These are phyloP conservation scores for Starmera dryadoides DNA, from an alignment of 805 yeast species.

Conservation along the genomic window DNA sequence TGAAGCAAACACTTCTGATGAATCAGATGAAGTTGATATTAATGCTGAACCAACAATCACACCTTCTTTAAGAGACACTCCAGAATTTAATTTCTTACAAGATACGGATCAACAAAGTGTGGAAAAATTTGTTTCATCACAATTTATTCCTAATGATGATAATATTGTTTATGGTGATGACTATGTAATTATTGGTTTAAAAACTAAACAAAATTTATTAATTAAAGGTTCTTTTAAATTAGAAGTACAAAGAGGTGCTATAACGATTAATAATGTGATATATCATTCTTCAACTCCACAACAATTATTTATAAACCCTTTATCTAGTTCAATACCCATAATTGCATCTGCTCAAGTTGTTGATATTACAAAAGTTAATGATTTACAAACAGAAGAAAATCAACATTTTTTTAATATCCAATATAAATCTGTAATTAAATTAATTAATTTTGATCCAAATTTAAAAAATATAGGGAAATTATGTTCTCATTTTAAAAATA, in stretches of 20 bases:
- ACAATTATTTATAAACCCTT: conserved; percentile 29
- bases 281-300: conserved; percentile 22
- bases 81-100: no score
- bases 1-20: conserved; percentile 11
- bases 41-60: neutral
- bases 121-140: conserved; percentile 24
- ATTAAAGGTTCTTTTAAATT: conserved; percentile 41
- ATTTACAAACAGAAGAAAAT: conserved; percentile 24
- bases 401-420: conserved; percentile 30
- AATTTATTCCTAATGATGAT: conserved; percentile 29
- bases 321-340: conserved; percentile 31
- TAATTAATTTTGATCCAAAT: conserved; percentile 34
- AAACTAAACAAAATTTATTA: conserved; percentile 32
- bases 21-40: neutral
- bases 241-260: conserved; percentile 38
- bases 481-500: conserved; percentile 37
- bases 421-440: conserved; percentile 34
- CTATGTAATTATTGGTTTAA: conserved; percentile 34
- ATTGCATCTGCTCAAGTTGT: conserved; percentile 34
- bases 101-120: no score
- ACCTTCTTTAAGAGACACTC: neutral
- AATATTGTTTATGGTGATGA: conserved; percentile 28
- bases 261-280: conserved; percentile 32
- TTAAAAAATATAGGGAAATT: conserved; percentile 35
- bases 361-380: conserved; percentile 23